Percentiles rank a stretch among this genome's conserved stretches.
Evolutionary conservation across 2,329 filamentous ascomycete species (phyloP).

Genomic region (Paecilomyces variotii): DNA sequence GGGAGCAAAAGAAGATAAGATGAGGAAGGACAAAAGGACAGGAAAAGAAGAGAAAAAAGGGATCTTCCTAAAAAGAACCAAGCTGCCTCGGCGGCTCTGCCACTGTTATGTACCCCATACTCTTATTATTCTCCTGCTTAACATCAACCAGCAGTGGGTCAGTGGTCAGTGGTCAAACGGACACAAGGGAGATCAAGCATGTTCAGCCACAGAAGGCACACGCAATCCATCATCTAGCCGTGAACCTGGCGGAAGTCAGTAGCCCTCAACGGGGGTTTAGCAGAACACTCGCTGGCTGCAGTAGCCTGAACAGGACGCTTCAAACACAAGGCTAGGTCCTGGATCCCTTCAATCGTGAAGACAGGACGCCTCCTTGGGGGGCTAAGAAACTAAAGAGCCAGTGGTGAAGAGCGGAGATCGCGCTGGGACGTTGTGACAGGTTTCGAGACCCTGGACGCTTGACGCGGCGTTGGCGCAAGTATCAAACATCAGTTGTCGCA

Average conservation of each 20-base stretch:
- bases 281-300: background rate
- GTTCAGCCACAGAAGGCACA: background rate
- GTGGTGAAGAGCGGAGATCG: background rate
- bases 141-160: background rate
- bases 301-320: background rate
- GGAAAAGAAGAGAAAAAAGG: background rate
- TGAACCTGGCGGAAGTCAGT: background rate
- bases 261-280: background rate
- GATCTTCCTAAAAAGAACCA: background rate
- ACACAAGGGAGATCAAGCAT: background rate
- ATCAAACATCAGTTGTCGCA: background rate
- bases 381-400: background rate
- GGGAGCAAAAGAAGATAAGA: slow-evolving; percentile 1
- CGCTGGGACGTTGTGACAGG: background rate
- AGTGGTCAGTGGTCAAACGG: background rate
- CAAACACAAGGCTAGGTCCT: background rate
- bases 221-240: background rate
- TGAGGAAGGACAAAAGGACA: background rate
- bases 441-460: background rate
- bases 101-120: background rate
- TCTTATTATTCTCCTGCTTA: background rate
- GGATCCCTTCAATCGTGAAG: background rate
- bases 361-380: background rate
- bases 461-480: background rate
- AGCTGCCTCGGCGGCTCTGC: background rate